Conservation (phyloP, 495 filamentous ascomycete species). For the Penicillium odoratum region DNA sequence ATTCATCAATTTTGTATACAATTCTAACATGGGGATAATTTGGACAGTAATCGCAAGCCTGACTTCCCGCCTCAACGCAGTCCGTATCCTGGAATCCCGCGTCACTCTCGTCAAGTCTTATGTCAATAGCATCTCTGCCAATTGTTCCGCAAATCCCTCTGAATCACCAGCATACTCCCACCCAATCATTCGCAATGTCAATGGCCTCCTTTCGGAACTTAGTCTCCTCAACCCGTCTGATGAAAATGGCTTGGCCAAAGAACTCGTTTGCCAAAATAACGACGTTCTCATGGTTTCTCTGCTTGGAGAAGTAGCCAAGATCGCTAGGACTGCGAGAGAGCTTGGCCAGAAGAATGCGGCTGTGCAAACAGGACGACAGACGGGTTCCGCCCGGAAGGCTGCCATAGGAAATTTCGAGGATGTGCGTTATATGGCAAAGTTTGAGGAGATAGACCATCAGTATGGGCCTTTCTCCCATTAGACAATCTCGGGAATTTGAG, state of each 20-base stretch:
- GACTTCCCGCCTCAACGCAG: constrained; percentile 85
- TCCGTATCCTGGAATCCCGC: constrained; percentile 85
- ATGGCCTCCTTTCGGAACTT: constrained; percentile 54
- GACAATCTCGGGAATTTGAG: background rate
- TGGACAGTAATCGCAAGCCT: constrained; percentile 63
- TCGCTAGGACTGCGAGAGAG: constrained; percentile 63
- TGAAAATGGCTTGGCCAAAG: constrained; percentile 60
- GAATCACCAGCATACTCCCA: constrained; percentile 35
- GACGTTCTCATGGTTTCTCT: constrained; percentile 76
- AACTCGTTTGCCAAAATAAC: constrained; percentile 67
- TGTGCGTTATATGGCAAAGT: constrained; percentile 19
- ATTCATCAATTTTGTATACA: background rate
- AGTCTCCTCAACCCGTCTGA: constrained; percentile 51
- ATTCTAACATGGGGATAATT: background rate
- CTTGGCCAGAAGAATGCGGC: constrained; percentile 71
- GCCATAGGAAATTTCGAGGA: constrained; percentile 29
- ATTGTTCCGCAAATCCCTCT: constrained; percentile 36
- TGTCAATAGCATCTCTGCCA: constrained; percentile 63
- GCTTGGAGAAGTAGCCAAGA: constrained; percentile 66
- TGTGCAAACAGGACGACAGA: constrained; percentile 52
- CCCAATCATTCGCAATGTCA: constrained; percentile 58
- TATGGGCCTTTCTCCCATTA: constrained; percentile 6
- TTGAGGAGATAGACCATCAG: background rate
- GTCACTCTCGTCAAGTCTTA: constrained; percentile 81
- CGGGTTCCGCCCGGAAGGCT: constrained; percentile 24